Base-by-base conservation (phyloP, 345 rosid genomes). In the Rhodomyrtus tomentosa region DNA sequence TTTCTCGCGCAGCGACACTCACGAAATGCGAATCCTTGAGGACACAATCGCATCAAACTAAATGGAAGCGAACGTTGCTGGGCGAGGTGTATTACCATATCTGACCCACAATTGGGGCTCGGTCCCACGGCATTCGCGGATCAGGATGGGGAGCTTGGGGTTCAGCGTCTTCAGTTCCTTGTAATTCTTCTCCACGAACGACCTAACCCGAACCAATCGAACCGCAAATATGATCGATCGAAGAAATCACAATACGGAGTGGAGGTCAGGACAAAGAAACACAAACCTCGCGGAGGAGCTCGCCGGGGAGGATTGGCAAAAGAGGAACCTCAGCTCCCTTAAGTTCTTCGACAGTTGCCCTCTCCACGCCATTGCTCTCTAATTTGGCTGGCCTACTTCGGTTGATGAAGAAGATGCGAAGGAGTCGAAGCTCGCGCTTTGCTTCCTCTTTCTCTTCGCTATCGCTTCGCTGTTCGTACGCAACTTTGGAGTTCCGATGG, bases 101-200 rank as follows among this genome's bases (percentile, higher is more conserved):
- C 98, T 89, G 55, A 97, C 99, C 99, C 99, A 97, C 81, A 97
- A 84, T 90, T 98, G 98, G 80, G 99, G 99, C 86, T 93, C 93
- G 81, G 92, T 88, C 59, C 96, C 94, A 20, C 88, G 90, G 91
- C 95, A 90, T 87, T 97, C 99, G 49, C 98, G 98, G 87, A 97
- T 92, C 87, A 97, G 86, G 84, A 97, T 90, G 7, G 99, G 95
- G 4, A 97, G 90, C 87, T 93, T 94, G 24, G 99, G 99, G 93
- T 96, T 98, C 24, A 93, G 89, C 54, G 96, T 89, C 91, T 97
- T 96, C 87, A 96, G 89, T 53, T 93, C 94, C 91, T 90, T 96
- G 92, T 95, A 97, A 87, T 95, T 98, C 85, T 90, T 92, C 91
- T 95, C 98, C 7, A 96, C 91, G 81, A 97, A 94, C 10, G 94